A percentile compares a stretch with the other conserved stretches of the same genome.
Conservation (phyloP, 2,329 filamentous ascomycete genomes). For the Fusarium sp. region DNA sequence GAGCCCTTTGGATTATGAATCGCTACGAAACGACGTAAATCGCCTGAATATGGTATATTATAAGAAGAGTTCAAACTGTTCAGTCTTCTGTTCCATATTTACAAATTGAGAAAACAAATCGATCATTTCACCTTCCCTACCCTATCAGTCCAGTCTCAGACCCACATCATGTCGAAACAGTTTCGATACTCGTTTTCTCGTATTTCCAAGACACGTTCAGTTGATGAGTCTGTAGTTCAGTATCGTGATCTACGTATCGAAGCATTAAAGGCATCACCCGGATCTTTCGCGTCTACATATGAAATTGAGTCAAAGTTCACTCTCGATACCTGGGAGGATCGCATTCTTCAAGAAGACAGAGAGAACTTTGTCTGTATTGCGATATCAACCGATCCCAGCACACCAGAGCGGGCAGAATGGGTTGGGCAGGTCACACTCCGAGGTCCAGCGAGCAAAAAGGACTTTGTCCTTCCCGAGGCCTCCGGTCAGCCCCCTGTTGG, state of each 20-base stretch:
- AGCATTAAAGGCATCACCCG: not conserved
- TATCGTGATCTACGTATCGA: not conserved
- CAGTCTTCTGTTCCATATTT: not conserved
- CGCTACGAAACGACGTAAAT: too few relatives aligned
- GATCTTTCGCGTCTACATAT: not conserved
- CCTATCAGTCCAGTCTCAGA: not conserved
- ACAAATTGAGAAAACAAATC: not conserved
- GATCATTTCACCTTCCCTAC: not conserved
- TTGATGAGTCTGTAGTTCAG: not conserved
- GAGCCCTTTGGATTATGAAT: not conserved
- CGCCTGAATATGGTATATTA: not conserved
- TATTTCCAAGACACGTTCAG: not conserved
- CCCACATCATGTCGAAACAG: not conserved
- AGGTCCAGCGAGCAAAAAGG: not conserved
- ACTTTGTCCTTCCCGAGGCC: not conserved
- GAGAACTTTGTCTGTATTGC: not conserved
- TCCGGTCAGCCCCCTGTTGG: not conserved
- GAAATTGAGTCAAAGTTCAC: not conserved
- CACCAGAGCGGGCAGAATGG: not conserved
- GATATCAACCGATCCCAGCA: not conserved
- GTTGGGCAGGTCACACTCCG: not conserved
- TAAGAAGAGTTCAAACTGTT: not conserved
- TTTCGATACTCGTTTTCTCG: not conserved
- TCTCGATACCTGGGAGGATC: not conserved
- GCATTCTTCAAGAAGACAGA: not conserved